Evolutionary conservation across 208 protist genomes (phyloP).

Genomic region (Leptomonas seymouri): DNA sequence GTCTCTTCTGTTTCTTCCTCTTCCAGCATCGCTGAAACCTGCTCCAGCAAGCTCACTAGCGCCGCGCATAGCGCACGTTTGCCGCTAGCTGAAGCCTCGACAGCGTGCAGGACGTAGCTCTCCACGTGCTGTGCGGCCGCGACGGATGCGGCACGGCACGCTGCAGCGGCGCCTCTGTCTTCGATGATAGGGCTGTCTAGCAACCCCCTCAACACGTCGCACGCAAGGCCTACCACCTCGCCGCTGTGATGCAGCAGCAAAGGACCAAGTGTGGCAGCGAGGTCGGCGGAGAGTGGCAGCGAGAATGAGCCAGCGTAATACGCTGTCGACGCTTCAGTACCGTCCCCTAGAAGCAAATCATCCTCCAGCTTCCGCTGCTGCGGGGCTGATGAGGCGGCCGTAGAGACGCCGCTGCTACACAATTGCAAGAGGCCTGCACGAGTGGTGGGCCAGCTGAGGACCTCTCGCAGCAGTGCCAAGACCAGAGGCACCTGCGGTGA

Average conservation of each 20-base stretch:
- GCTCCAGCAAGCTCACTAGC: conserved; percentile 32
- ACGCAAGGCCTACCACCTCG: conserved; percentile 36
- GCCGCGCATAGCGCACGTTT: conserved; percentile 19
- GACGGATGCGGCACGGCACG: conserved; percentile 2
- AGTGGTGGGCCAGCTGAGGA: neutral
- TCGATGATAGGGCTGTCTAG: conserved; percentile 2
- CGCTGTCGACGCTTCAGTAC: neutral
- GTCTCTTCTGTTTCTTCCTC: neutral
- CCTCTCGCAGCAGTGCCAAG: neutral
- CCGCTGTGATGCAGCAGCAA: conserved; percentile 41
- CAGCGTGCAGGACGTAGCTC: conserved; percentile 52
- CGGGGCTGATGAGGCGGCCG: neutral
- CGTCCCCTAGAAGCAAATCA: neutral
- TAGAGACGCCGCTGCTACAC: neutral
- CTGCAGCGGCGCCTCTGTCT: neutral
- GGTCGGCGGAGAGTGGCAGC: neutral
- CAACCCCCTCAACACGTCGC: conserved; percentile 30
- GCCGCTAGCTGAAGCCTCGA: neutral
- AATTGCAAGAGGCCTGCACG: neutral
- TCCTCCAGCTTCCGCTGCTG: neutral
- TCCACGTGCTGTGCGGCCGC: conserved; percentile 27
- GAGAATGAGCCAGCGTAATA: neutral
- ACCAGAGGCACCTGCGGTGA: conserved; percentile 3
- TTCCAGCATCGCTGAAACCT: conserved; percentile 1
- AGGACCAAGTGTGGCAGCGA: conserved; percentile 28